Conservation (phyloP, 495 filamentous ascomycete species). For the Talaromyces liani region DNA sequence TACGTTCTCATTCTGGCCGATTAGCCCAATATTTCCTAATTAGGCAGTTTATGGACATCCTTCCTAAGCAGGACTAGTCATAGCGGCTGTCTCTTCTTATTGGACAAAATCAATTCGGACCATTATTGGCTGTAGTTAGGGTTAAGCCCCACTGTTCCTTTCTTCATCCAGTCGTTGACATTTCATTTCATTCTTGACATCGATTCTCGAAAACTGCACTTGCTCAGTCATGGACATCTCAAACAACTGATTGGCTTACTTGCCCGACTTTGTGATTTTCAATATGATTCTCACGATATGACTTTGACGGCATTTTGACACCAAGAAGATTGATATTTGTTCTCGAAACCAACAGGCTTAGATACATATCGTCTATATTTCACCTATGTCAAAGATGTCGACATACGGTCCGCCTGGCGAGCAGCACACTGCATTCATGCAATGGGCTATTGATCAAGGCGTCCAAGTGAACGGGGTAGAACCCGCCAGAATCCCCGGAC, state of each 20-base stretch:
- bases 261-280: too few species aligned
- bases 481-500: slow-evolving; percentile 52
- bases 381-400: slow-evolving; percentile 16
- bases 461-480: slow-evolving; percentile 52
- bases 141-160: not conserved
- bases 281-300: not conserved
- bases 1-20: not conserved
- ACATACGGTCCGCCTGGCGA: slow-evolving; percentile 34
- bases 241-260: not conserved
- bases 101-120: not conserved
- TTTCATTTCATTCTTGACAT: not conserved
- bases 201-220: not conserved
- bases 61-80: not conserved
- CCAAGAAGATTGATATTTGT: not conserved
- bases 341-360: too few species aligned
- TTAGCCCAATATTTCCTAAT: not conserved
- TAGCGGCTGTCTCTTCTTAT: not conserved
- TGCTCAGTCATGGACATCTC: not conserved
- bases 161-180: not conserved
- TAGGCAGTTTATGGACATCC: not conserved
- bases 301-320: not conserved
- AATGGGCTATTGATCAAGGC: slow-evolving; percentile 55
- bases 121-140: not conserved
- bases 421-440: slow-evolving; percentile 43
- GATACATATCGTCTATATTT: too few species aligned